Percentiles rank a stretch among this genome's conserved stretches.
Evolutionary conservation across 2,329 filamentous ascomycete species (phyloP).

Genomic region (Ophiocordyceps polyrhachis-furcata): DNA sequence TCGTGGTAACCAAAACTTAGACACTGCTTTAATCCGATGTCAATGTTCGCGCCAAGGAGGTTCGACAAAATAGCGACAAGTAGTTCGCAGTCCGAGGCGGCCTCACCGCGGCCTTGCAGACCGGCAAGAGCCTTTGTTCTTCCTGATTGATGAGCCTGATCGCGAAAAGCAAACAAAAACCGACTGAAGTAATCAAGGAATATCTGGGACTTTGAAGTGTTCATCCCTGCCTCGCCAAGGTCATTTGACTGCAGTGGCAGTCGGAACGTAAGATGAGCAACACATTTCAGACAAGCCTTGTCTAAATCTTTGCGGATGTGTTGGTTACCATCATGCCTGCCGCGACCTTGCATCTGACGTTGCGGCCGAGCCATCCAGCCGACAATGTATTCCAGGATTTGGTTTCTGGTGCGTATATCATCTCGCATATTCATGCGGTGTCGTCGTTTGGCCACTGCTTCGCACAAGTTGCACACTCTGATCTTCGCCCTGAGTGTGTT

Average conservation of each 20-base stretch:
- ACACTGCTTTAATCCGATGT: slow-evolving; percentile 52
- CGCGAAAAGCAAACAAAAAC: slow-evolving; percentile 46
- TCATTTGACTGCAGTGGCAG: slow-evolving; percentile 48
- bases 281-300: slow-evolving; percentile 42
- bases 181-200: slow-evolving; percentile 55
- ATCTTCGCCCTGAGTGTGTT: slow-evolving; percentile 46
- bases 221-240: slow-evolving; percentile 44
- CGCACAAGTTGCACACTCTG: slow-evolving; percentile 48
- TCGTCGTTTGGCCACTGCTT: slow-evolving; percentile 45
- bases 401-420: slow-evolving; percentile 49
- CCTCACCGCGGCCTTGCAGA: slow-evolving; percentile 30
- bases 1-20: slow-evolving; percentile 53
- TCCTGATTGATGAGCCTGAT: slow-evolving; percentile 27
- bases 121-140: slow-evolving; percentile 11
- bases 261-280: slow-evolving; percentile 48
- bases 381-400: slow-evolving; percentile 48
- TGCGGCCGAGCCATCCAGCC: slow-evolving; percentile 47
- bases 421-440: slow-evolving; percentile 50
- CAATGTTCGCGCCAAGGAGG: slow-evolving; percentile 50
- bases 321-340: slow-evolving; percentile 35
- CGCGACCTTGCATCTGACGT: slow-evolving; percentile 21
- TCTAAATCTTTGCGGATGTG: slow-evolving; percentile 47
- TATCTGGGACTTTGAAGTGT: slow-evolving; percentile 51
- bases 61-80: slow-evolving; percentile 52
- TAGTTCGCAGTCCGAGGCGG: slow-evolving; percentile 37